Evolutionary conservation across 202 grass and related monocot species (phyloP), one percentile per base, ranked within the genome.

Genomic region (Saccharum hybrid): DNA sequence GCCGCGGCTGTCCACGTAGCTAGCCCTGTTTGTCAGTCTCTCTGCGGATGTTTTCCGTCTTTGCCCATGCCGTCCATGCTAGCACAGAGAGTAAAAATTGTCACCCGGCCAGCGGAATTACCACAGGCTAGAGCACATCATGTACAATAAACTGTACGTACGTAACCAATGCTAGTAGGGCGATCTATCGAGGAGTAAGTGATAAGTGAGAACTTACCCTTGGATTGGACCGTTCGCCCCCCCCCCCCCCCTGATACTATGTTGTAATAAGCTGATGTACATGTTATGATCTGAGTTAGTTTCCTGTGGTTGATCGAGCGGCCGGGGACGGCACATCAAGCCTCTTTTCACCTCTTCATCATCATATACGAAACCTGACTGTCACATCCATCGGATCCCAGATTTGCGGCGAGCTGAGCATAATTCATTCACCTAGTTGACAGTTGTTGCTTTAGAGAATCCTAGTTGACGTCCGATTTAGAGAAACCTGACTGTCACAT

Each of bases 1-100:
- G 71, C 71, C 19, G 71, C 45, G 43, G 71, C 14, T 19, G 34
- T 41, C 33, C 48, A 33, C 48, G 48, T 76, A 56, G 57, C 57
- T 39, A 10, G n/a, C 2, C 22, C 71, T 31, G 45, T 14, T 13
- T 51, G 21, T 28, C 66, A 69, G 54, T 56, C 18, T 19, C 15
- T 18, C 52, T 5, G 60, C 60, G 60, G 60, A 28, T 62, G 60
- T 59, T 28, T 62, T 13, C 60, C 59, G 59, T 28, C 3, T 61
- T 62, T 28, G 59, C 59, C 59, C 46, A 4, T 46, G 3, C 43
- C 10, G 3, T 48, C 45, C 45, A 28, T 28, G 28, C 28, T 28
- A 4, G 34, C 34, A 36, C 13, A 49, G 46, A 49, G 15, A 4
- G 13, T 49, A 49, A 49, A 49, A 49, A 49, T 5, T 49, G 46